A percentile compares a stretch with the other conserved stretches of the same genome.
phyloP scores from a whole-genome alignment of 352 stramenopile genomes.

The Blastocystis sp. region DNA sequence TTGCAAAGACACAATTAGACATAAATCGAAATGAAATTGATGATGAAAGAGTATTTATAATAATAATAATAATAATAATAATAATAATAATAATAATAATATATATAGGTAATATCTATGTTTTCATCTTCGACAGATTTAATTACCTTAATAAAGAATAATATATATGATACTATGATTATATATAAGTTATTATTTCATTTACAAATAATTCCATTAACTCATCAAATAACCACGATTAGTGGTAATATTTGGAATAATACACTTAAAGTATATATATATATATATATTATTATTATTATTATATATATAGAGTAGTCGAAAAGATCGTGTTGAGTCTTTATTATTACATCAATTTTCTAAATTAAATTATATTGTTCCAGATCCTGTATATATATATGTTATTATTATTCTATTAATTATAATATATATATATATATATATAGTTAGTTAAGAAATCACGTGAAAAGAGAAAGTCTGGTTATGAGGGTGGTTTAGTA shows the following conservation, averaged over 20 bases:
- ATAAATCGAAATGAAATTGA: too few relatives aligned
- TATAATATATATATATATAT: background rate
- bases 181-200: slow-evolving; percentile 89
- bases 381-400: slow-evolving; percentile 66
- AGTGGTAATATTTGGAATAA: slow-evolving; percentile 88
- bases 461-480: slow-evolving; percentile 37
- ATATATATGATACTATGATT: too few relatives aligned
- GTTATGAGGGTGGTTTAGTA: slow-evolving; percentile 89
- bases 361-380: slow-evolving; percentile 80
- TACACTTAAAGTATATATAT: too few relatives aligned
- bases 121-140: too few relatives aligned
- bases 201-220: slow-evolving; percentile 86
- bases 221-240: slow-evolving; percentile 90
- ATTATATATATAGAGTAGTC: slow-evolving; percentile 88
- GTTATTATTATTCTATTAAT: slow-evolving; percentile 38
- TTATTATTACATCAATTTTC: slow-evolving; percentile 97
- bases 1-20: too few relatives aligned
- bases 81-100: too few relatives aligned
- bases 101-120: too few relatives aligned
- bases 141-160: too few relatives aligned
- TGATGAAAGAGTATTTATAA: too few relatives aligned
- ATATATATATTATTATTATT: too few relatives aligned
- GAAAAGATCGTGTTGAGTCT: slow-evolving; percentile 93
- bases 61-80: too few relatives aligned
- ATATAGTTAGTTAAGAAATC: slow-evolving; percentile 24